A percentile compares a stretch with the other conserved stretches of the same genome.
Evolutionary conservation across 768 basidiomycete genomes (phyloP).

Genomic region (Russula griseocarnosa): DNA sequence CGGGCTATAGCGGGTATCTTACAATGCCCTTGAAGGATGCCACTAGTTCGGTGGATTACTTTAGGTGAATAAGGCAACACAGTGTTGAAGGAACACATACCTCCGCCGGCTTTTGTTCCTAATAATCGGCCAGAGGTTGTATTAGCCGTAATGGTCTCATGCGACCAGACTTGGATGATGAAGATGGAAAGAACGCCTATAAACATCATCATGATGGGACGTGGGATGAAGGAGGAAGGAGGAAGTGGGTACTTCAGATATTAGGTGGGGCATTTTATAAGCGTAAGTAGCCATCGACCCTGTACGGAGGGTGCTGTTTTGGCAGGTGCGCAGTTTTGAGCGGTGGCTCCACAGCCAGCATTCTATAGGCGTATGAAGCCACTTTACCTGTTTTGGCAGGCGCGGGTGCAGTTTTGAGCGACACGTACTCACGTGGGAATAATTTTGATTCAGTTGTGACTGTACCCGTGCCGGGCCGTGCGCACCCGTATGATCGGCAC

Average conservation of each 20-base stretch:
- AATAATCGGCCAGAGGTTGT: conserved; percentile 16
- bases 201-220: not conserved
- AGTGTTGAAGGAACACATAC: not conserved
- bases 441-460: too few species aligned
- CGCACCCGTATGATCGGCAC: too few species aligned
- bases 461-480: too few species aligned
- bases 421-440: too few species aligned
- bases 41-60: not conserved
- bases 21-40: conserved; percentile 20
- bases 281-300: too few species aligned
- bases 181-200: not conserved
- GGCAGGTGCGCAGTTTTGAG: too few species aligned
- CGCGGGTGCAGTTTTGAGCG: too few species aligned
- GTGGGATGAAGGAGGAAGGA: not conserved
- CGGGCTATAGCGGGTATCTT: not conserved
- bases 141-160: not conserved
- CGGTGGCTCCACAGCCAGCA: too few species aligned
- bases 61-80: not conserved
- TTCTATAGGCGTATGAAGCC: too few species aligned
- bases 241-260: too few species aligned
- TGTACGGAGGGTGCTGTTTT: too few species aligned
- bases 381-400: too few species aligned
- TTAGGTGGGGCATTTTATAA: not conserved
- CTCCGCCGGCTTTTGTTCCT: conserved; percentile 2
- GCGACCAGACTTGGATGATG: not conserved